phyloP scores from a whole-genome alignment of 352 stramenopile species.

The Globisporangium nunn region DNA sequence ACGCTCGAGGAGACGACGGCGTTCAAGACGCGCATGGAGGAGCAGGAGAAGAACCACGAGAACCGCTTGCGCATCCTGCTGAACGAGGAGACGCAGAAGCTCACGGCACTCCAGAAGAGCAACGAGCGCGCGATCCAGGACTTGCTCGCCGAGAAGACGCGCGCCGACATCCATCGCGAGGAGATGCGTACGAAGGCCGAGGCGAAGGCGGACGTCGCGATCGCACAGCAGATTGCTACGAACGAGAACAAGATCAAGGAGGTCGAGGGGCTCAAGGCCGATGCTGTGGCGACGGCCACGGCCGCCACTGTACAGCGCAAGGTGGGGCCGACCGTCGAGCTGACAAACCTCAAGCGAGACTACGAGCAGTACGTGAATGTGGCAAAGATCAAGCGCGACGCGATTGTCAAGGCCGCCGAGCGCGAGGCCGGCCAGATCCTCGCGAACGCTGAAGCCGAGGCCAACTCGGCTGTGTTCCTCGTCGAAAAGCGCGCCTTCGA shows the following conservation, averaged over 20 bases:
- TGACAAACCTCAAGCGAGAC: constrained; percentile 46
- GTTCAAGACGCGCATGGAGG: constrained; percentile 85
- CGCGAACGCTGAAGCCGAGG: constrained; percentile 52
- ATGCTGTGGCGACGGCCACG: constrained; percentile 46
- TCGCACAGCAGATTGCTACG: constrained; percentile 48
- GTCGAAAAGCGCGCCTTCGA: constrained; percentile 77
- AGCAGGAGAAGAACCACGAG: constrained; percentile 88
- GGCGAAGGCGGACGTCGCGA: constrained; percentile 64
- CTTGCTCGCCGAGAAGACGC: constrained; percentile 53
- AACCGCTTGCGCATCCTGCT: constrained; percentile 78
- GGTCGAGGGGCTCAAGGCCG: constrained; percentile 57
- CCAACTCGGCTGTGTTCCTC: constrained; percentile 43
- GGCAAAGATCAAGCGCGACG: constrained; percentile 53
- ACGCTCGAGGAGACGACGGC: constrained; percentile 76
- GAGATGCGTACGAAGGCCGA: constrained; percentile 70
- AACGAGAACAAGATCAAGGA: constrained; percentile 68
- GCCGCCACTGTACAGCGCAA: constrained; percentile 54
- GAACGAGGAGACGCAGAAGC: constrained; percentile 79
- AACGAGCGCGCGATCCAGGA: constrained; percentile 78
- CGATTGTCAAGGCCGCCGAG: constrained; percentile 57
- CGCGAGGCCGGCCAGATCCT: constrained; percentile 46
- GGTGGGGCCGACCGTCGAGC: constrained; percentile 46
- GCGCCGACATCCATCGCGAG: constrained; percentile 65
- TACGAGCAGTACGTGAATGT: constrained; percentile 67
- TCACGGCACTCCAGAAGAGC: constrained; percentile 73